Base-by-base conservation (phyloP, 257 asterid species). In the Lycium barbarum region DNA sequence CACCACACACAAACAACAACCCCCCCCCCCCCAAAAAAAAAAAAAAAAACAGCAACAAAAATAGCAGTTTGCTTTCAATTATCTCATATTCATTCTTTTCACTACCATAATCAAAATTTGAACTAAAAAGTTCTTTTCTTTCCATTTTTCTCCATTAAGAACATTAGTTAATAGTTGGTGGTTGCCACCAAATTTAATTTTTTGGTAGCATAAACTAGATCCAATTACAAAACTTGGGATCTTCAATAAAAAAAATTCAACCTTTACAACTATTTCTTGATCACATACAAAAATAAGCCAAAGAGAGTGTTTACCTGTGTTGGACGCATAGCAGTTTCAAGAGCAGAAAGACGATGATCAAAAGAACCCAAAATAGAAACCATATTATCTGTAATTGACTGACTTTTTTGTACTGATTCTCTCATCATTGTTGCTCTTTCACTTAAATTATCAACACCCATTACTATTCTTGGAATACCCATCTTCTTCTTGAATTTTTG, bases 301-400 rank as follows among this genome's bases (percentile, higher is more conserved):
- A 49, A 36, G 22, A 38, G 8, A 36, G 35, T 59, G 55, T 53
- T 10, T 49, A 90, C 92, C 91, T 90, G 92, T 12, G 91, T 90
- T 20, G 92, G 92, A 47, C 90, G 91, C 92, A 90, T 90, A 65
- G 92, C 90, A 53, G 92, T 86, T 81, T 90, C 92, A 55, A 90
- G 91, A 80, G 92, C 90, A 62, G 92, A 88, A 59, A 90, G 89
- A 43, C 92, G 91, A 61, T 90, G 91, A 62, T 90, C 92, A 83
- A 90, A 90, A 5, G 92, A 90, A 40, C 91, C 92, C 80, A 90
- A 82, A 10, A 90, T 88, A 26, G 90, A 80, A 74, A 90, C 92
- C 91, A 86, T 85, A 80, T 84, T 90, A 20, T 90, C 91, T 13
- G 92, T 90, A 9, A 86, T 90, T 9, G 90, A 84, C 89, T 88